phyloP scores from a whole-genome alignment of 495 filamentous ascomycete genomes.

The Penicillium soppii region DNA sequence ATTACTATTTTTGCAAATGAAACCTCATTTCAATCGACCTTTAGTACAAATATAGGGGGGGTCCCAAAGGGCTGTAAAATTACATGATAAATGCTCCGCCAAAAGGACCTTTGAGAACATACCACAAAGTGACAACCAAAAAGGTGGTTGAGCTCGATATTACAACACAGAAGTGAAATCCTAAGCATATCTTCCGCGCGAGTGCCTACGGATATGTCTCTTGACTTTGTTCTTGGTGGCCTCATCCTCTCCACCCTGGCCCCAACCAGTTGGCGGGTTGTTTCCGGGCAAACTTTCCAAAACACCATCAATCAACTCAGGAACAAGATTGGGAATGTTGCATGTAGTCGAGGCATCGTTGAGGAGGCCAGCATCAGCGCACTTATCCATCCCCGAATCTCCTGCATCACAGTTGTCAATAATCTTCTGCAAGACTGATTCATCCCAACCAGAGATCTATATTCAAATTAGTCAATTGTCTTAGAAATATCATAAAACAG shows the following conservation, averaged over 20 bases:
- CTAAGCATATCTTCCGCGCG: neutral
- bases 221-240: neutral
- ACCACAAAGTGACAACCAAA: neutral
- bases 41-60: too few relatives aligned
- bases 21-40: too few relatives aligned
- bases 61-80: too few relatives aligned
- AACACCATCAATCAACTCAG: constrained; percentile 39
- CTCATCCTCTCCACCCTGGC: constrained; percentile 8
- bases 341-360: constrained; percentile 44
- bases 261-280: constrained; percentile 33
- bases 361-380: constrained; percentile 30
- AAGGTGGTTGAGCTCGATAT: neutral
- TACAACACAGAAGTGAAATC: neutral
- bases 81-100: too few relatives aligned
- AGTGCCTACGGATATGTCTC: neutral
- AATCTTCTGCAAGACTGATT: constrained; percentile 56
- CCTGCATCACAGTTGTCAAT: constrained; percentile 56
- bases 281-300: constrained; percentile 43
- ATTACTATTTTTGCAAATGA: too few relatives aligned
- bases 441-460: constrained; percentile 67
- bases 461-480: neutral
- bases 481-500: neutral
- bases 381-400: constrained; percentile 53
- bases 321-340: constrained; percentile 40
- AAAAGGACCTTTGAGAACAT: too few relatives aligned